Evolutionary conservation across 805 yeast species (phyloP).

Genomic region (Pichia nakasei): DNA sequence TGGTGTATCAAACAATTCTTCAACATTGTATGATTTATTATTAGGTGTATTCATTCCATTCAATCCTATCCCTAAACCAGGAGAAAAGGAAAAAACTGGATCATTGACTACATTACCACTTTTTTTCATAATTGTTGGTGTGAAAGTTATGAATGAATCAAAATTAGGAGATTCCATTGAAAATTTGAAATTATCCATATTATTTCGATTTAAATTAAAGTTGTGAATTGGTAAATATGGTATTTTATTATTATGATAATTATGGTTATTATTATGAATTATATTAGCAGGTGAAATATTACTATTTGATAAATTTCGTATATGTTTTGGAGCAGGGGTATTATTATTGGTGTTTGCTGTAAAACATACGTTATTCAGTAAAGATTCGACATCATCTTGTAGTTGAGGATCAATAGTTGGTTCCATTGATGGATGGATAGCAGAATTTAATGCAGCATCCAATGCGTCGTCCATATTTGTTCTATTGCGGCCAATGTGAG

Average conservation of each 20-base stretch:
- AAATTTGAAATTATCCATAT: neutral
- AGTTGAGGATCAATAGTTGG: neutral
- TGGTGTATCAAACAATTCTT: slow-evolving; percentile 10
- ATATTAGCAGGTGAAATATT: neutral
- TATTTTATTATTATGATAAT: neutral
- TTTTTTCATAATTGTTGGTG: slow-evolving; percentile 1
- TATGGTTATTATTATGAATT: neutral
- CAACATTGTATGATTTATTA: slow-evolving; percentile 5
- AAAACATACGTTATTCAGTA: neutral
- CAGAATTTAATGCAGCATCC: neutral
- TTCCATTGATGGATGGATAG: neutral
- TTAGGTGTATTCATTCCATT: slow-evolving; percentile 4
- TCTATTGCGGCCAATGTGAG: no score
- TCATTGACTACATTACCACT: neutral
- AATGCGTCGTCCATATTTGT: no score
- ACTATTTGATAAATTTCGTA: neutral
- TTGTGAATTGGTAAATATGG: slow-evolving; percentile 5
- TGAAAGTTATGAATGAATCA: slow-evolving; percentile 5
- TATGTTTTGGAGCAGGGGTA: neutral
- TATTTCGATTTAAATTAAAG: neutral
- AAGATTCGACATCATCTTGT: neutral
- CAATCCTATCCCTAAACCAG: neutral
- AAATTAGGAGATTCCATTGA: slow-evolving; percentile 6
- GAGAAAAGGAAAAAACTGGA: neutral
- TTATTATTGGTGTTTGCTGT: neutral